A percentile compares a stretch with the other conserved stretches of the same genome.
These are phyloP conservation scores for Trichoderma erinaceum DNA, from an alignment of 495 filamentous ascomycete species.

Conservation along the genomic window DNA sequence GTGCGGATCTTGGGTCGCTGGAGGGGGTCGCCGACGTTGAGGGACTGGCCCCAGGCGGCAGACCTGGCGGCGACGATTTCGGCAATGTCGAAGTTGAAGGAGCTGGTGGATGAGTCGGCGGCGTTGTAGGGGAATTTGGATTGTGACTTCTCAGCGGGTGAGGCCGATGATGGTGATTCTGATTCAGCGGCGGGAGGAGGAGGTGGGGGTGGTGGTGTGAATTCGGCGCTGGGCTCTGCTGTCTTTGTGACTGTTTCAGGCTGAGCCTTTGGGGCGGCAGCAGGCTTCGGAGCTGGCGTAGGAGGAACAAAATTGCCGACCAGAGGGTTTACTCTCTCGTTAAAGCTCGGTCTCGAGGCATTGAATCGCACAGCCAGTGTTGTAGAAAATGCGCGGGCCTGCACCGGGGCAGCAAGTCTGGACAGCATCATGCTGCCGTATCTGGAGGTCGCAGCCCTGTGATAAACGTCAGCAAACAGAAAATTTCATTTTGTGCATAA, in stretches of 20 bases:
- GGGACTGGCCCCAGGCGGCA: slow-evolving; percentile 19
- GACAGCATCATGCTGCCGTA: slow-evolving; percentile 15
- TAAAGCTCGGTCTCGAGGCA: background rate
- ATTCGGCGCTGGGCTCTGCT: slow-evolving; percentile 21
- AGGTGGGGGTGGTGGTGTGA: slow-evolving; percentile 21
- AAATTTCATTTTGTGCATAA: background rate
- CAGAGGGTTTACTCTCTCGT: slow-evolving; percentile 13
- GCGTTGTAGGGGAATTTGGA: slow-evolving; percentile 10
- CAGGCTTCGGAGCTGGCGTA: background rate
- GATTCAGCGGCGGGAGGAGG: slow-evolving; percentile 20
- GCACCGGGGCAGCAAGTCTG: background rate
- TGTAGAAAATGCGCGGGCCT: slow-evolving; percentile 7
- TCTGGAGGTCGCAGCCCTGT: slow-evolving; percentile 8
- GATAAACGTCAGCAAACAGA: background rate
- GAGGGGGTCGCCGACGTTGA: slow-evolving; percentile 17
- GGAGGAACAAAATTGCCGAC: slow-evolving; percentile 8
- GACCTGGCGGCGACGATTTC: slow-evolving; percentile 23
- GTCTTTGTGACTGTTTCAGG: background rate
- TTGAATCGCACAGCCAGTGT: background rate
- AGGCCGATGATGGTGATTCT: slow-evolving; percentile 2
- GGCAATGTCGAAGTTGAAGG: slow-evolving; percentile 21
- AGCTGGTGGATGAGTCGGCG: slow-evolving; percentile 22
- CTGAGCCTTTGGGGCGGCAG: background rate
- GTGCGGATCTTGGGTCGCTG: slow-evolving; percentile 33
- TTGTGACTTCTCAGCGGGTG: background rate